phyloP scores from a whole-genome alignment of 108 stramenopile species.

The Skeletonema costatum region DNA sequence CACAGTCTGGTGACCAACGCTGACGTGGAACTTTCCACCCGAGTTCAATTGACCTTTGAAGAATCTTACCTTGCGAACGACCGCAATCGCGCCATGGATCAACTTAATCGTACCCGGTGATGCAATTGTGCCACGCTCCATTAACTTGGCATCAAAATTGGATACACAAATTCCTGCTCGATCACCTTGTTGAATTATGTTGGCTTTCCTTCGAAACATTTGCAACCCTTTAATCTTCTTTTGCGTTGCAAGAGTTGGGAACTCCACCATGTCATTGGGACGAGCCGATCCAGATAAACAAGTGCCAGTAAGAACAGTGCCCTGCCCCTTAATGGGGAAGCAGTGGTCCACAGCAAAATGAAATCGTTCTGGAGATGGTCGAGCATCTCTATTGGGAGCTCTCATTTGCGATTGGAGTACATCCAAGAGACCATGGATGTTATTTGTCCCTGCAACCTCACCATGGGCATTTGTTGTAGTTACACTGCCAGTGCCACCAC shows the following conservation, averaged over 20 bases:
- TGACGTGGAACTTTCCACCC: conserved; percentile 88
- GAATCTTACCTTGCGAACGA: conserved; percentile 91
- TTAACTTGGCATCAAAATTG: conserved; percentile 87
- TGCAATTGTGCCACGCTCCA: conserved; percentile 93
- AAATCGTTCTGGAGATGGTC: conserved; percentile 58
- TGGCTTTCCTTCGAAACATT: conserved; percentile 92
- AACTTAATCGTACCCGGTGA: conserved; percentile 86
- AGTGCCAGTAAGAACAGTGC: conserved; percentile 98
- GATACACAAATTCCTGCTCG: conserved; percentile 95
- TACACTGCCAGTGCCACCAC: not conserved
- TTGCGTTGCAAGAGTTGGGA: conserved; percentile 84
- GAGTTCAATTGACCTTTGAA: conserved; percentile 63
- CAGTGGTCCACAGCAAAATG: conserved; percentile 94
- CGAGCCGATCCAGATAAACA: conserved; percentile 79
- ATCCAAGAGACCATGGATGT: conserved; percentile 72
- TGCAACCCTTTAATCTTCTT: conserved; percentile 97
- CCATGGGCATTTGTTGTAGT: not conserved
- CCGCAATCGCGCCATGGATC: conserved; percentile 80
- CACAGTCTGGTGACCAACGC: conserved; percentile 95
- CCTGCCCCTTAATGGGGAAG: conserved; percentile 95
- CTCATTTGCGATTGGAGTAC: conserved; percentile 62
- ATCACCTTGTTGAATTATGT: conserved; percentile 87
- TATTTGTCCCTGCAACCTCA: conserved; percentile 49
- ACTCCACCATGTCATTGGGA: conserved; percentile 92
- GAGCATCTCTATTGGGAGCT: conserved; percentile 59